Percentiles rank a stretch among this genome's conserved stretches.
These are phyloP conservation scores for Populus hybrid DNA, from an alignment of 441 rosid species.

Conservation along the genomic window DNA sequence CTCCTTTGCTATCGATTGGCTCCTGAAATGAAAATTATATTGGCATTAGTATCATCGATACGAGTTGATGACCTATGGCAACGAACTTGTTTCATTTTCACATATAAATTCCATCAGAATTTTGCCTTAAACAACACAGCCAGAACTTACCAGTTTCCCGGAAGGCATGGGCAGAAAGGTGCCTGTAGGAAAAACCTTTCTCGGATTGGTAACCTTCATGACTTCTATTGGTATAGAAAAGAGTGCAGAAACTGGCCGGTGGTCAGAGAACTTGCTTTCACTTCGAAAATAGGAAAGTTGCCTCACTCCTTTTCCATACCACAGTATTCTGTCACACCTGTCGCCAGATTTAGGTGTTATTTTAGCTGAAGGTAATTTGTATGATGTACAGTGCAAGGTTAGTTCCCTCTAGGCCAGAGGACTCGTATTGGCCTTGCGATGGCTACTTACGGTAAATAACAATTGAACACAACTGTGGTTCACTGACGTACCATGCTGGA, in stretches of 20 bases:
- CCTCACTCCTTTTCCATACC: constrained; percentile 78
- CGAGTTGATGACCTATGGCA: too few relatives aligned
- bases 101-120: background rate
- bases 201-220: constrained; percentile 26
- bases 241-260: constrained; percentile 80
- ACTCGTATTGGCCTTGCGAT: background rate
- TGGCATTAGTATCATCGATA: too few relatives aligned
- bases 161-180: too few relatives aligned
- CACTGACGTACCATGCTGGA: constrained; percentile 71
- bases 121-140: background rate
- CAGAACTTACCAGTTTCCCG: too few relatives aligned
- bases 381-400: background rate
- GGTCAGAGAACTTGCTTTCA: constrained; percentile 78
- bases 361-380: background rate
- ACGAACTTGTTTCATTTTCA: background rate
- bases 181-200: background rate
- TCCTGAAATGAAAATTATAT: too few relatives aligned
- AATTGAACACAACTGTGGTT: background rate
- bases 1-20: too few relatives aligned
- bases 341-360: constrained; percentile 15
- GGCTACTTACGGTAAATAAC: background rate
- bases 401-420: background rate
- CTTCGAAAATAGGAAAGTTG: constrained; percentile 71
- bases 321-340: constrained; percentile 96
- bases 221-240: constrained; percentile 54